Percentiles rank a stretch among this genome's conserved stretches.
These are phyloP conservation scores for Beauveria sp. DNA, from an alignment of 2,329 filamentous ascomycete species.

Conservation along the genomic window DNA sequence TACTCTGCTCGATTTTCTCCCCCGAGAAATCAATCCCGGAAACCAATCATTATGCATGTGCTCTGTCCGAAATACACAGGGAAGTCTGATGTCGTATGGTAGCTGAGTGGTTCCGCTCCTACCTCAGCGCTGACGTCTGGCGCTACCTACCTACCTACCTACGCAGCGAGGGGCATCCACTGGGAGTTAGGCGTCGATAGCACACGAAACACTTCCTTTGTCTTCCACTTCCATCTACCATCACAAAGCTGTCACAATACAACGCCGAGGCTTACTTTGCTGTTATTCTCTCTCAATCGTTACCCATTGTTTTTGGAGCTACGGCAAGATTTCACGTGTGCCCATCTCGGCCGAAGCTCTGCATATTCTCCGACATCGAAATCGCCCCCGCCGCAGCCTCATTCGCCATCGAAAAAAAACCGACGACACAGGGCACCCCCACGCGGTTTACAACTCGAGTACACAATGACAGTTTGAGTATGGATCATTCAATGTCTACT, in stretches of 20 bases:
- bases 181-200: neutral
- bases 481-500: conserved; percentile 50
- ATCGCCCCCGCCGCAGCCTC: neutral
- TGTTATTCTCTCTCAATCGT: neutral
- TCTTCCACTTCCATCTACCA: conserved; percentile 4
- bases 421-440: neutral
- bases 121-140: neutral
- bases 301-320: neutral
- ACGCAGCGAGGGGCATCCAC: conserved; percentile 8
- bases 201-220: neutral
- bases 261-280: neutral
- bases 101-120: neutral
- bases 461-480: conserved; percentile 23
- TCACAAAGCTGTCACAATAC: neutral
- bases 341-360: neutral
- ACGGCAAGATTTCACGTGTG: neutral
- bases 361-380: neutral
- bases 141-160: neutral
- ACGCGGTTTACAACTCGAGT: neutral
- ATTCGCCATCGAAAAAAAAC: neutral
- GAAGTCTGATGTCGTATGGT: neutral
- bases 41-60: neutral
- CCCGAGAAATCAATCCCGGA: no score
- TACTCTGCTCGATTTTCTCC: neutral
- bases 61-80: neutral